These are phyloP conservation scores for Podospora anserina DNA, from an alignment of 495 filamentous ascomycete genomes.

Conservation along the genomic window DNA sequence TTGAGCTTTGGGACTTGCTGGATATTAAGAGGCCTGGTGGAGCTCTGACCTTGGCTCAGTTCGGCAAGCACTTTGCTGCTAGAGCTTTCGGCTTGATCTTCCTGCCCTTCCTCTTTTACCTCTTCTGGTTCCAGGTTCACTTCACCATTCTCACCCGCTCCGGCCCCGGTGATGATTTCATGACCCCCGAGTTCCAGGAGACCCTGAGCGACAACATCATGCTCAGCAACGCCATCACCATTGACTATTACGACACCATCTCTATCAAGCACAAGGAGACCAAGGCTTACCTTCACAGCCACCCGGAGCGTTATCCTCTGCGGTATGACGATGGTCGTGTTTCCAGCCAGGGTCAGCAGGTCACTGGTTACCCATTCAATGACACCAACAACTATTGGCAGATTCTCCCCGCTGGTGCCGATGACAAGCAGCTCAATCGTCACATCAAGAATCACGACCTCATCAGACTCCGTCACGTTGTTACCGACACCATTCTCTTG, in stretches of 20 bases:
- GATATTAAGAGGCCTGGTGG: slow-evolving; percentile 79
- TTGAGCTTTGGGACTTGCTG: slow-evolving; percentile 93
- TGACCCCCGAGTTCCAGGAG: slow-evolving; percentile 97
- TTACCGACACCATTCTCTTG: slow-evolving; percentile 81
- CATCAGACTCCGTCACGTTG: slow-evolving; percentile 80
- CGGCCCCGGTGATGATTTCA: slow-evolving; percentile 96
- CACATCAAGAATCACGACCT: slow-evolving; percentile 81
- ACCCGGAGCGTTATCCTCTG: slow-evolving; percentile 82
- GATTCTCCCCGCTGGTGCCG: slow-evolving; percentile 64
- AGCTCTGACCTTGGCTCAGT: slow-evolving; percentile 69
- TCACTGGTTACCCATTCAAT: slow-evolving; percentile 96
- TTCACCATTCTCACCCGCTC: slow-evolving; percentile 85
- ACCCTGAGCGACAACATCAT: slow-evolving; percentile 92
- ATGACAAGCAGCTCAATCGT: slow-evolving; percentile 53
- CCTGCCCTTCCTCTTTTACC: slow-evolving; percentile 93
- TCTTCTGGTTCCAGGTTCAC: slow-evolving; percentile 99
- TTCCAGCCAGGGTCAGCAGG: slow-evolving; percentile 95
- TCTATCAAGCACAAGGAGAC: slow-evolving; percentile 94
- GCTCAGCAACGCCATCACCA: slow-evolving; percentile 75
- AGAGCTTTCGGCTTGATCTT: slow-evolving; percentile 78
- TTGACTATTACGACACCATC: slow-evolving; percentile 88
- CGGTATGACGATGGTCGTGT: slow-evolving; percentile 97
- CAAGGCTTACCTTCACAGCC: slow-evolving; percentile 92
- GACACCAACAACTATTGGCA: slow-evolving; percentile 99
- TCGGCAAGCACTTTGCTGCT: slow-evolving; percentile 86